These are phyloP conservation scores for Talaromyces verruculosus DNA, from an alignment of 2,329 filamentous ascomycete species.

Conservation along the genomic window DNA sequence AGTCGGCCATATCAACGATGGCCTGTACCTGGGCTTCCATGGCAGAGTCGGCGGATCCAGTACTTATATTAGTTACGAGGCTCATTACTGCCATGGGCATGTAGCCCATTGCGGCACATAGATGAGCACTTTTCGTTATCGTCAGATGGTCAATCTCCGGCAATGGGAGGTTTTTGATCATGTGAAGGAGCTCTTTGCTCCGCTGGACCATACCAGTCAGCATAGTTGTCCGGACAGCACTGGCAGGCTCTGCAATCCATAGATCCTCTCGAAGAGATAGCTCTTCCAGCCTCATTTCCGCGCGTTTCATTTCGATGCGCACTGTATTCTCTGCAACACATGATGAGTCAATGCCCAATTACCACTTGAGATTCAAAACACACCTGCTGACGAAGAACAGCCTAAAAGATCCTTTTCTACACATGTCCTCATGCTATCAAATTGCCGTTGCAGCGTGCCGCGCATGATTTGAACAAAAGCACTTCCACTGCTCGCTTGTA, in stretches of 20 bases:
- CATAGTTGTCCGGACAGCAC: slow-evolving; percentile 25
- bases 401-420: background rate
- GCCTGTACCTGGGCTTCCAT: slow-evolving; percentile 22
- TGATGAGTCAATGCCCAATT: slow-evolving; percentile 4
- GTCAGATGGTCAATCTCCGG: slow-evolving; percentile 23
- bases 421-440: slow-evolving; percentile 1
- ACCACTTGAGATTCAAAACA: background rate
- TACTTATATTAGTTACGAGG: slow-evolving; percentile 22
- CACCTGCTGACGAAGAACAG: slow-evolving; percentile 8
- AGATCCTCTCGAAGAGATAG: slow-evolving; percentile 27
- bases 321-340: slow-evolving; percentile 24
- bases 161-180: slow-evolving; percentile 19
- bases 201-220: slow-evolving; percentile 25
- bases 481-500: slow-evolving; percentile 24
- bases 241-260: slow-evolving; percentile 24
- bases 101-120: slow-evolving; percentile 25
- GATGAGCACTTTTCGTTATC: slow-evolving; percentile 22
- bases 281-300: slow-evolving; percentile 26
- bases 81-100: slow-evolving; percentile 23
- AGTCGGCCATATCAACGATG: slow-evolving; percentile 24
- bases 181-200: slow-evolving; percentile 25
- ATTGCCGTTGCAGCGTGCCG: slow-evolving; percentile 23
- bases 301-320: slow-evolving; percentile 25
- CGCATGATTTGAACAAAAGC: slow-evolving; percentile 22
- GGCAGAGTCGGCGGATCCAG: slow-evolving; percentile 6